These are phyloP conservation scores for Aspergillus luchuensis DNA, from an alignment of 2,329 filamentous ascomycete genomes.

Conservation along the genomic window DNA sequence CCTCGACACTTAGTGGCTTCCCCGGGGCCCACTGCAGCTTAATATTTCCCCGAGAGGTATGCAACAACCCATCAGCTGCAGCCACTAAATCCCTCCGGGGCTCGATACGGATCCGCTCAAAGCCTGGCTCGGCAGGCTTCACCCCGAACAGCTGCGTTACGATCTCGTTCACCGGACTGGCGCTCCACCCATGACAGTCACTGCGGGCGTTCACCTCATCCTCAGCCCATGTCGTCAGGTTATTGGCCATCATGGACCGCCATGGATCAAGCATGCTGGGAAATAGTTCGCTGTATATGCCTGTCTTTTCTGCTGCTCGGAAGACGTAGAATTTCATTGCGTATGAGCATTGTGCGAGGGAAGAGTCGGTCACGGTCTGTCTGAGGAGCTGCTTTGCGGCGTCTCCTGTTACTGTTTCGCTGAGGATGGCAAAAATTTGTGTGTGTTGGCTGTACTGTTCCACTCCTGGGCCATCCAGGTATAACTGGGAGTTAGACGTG, in stretches of 20 bases:
- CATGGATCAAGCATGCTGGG: conserved; percentile 5
- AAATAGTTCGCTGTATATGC: conserved; percentile 7
- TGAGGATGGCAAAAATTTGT: conserved; percentile 12
- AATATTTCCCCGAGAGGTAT: not conserved
- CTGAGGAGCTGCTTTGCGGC: not conserved
- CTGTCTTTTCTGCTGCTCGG: not conserved
- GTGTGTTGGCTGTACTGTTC: conserved; percentile 11
- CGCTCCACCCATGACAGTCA: conserved; percentile 17
- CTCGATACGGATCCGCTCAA: conserved; percentile 4
- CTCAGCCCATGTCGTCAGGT: conserved; percentile 16
- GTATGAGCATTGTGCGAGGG: conserved; percentile 2
- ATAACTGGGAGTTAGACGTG: not conserved
- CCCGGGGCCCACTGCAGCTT: not conserved
- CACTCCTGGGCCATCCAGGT: conserved; percentile 6
- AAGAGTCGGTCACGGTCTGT: not conserved
- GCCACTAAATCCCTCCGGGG: not conserved
- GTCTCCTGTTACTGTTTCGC: not conserved
- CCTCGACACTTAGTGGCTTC: not conserved
- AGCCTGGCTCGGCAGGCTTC: conserved; percentile 4
- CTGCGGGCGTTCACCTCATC: conserved; percentile 11
- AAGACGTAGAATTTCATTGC: conserved; percentile 15
- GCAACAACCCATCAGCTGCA: not conserved
- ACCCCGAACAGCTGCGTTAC: conserved; percentile 12
- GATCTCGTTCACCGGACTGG: conserved; percentile 12
- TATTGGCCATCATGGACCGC: conserved; percentile 4